A percentile compares a stretch with the other conserved stretches of the same genome.
Evolutionary conservation across 2,329 filamentous ascomycete species (phyloP).

Genomic region (Curvularia sp.): DNA sequence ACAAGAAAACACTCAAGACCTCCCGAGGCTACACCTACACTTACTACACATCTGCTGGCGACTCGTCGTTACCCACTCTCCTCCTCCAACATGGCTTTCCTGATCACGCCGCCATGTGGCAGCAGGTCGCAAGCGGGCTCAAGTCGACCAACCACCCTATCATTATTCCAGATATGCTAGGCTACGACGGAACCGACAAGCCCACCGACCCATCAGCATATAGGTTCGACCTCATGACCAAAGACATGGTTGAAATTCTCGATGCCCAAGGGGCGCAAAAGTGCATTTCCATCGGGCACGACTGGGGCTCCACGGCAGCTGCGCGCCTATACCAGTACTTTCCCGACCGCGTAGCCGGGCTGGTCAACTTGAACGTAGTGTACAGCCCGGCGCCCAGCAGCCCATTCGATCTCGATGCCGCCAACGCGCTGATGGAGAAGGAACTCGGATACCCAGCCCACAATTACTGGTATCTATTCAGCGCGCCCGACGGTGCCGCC

Average conservation of each 20-base stretch:
- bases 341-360: slow-evolving; percentile 52
- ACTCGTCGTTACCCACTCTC: slow-evolving; percentile 33
- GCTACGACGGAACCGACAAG: slow-evolving; percentile 50
- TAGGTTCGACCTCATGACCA: slow-evolving; percentile 31
- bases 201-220: slow-evolving; percentile 36
- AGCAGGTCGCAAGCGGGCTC: slow-evolving; percentile 52
- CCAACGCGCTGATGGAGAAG: slow-evolving; percentile 44
- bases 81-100: slow-evolving; percentile 61
- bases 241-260: slow-evolving; percentile 39
- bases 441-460: slow-evolving; percentile 50
- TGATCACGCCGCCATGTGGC: slow-evolving; percentile 57
- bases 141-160: slow-evolving; percentile 52
- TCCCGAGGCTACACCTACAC: slow-evolving; percentile 39
- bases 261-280: slow-evolving; percentile 32
- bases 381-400: slow-evolving; percentile 48
- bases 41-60: slow-evolving; percentile 35
- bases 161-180: slow-evolving; percentile 51
- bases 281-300: slow-evolving; percentile 57
- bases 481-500: slow-evolving; percentile 48
- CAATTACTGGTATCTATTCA: slow-evolving; percentile 59
- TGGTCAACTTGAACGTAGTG: slow-evolving; percentile 54
- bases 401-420: slow-evolving; percentile 50
- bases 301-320: slow-evolving; percentile 57
- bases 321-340: slow-evolving; percentile 55
- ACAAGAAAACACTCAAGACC: slow-evolving; percentile 38